These are phyloP conservation scores for Penicillium sp. DNA, from an alignment of 2,329 filamentous ascomycete species.

Conservation along the genomic window DNA sequence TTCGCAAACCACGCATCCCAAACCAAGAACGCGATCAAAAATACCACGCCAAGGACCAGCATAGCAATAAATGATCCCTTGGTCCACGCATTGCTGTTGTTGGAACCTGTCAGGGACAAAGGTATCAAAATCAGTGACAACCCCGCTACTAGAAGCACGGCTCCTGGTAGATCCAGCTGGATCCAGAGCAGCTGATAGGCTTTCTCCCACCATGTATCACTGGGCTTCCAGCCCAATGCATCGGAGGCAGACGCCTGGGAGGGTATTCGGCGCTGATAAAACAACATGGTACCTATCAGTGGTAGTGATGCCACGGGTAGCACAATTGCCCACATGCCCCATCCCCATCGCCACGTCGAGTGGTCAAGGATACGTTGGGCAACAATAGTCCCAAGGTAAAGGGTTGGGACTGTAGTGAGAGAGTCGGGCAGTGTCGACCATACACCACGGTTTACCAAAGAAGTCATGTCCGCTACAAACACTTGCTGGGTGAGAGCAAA, in stretches of 20 bases:
- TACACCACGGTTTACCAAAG: conserved; percentile 61
- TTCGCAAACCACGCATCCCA: conserved; percentile 44
- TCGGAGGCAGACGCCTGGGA: background rate
- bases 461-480: conserved; percentile 65
- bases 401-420: conserved; percentile 47
- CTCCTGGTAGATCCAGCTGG: conserved; percentile 39
- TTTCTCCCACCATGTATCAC: conserved; percentile 21
- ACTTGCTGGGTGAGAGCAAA: conserved; percentile 65
- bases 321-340: conserved; percentile 46
- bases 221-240: conserved; percentile 1
- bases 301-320: conserved; percentile 37
- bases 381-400: conserved; percentile 59
- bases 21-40: conserved; percentile 30
- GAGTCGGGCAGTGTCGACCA: conserved; percentile 62
- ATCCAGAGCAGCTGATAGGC: conserved; percentile 20
- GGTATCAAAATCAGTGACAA: conserved; percentile 40
- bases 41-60: conserved; percentile 34
- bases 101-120: conserved; percentile 41
- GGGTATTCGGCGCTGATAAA: conserved; percentile 33
- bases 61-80: conserved; percentile 41
- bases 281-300: conserved; percentile 35
- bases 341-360: conserved; percentile 47
- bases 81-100: conserved; percentile 28
- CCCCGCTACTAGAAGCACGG: conserved; percentile 35
- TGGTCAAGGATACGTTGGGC: conserved; percentile 39